Evolutionary conservation across 768 basidiomycete genomes (phyloP).

Genomic region (Kwoniella newhampshirensis): DNA sequence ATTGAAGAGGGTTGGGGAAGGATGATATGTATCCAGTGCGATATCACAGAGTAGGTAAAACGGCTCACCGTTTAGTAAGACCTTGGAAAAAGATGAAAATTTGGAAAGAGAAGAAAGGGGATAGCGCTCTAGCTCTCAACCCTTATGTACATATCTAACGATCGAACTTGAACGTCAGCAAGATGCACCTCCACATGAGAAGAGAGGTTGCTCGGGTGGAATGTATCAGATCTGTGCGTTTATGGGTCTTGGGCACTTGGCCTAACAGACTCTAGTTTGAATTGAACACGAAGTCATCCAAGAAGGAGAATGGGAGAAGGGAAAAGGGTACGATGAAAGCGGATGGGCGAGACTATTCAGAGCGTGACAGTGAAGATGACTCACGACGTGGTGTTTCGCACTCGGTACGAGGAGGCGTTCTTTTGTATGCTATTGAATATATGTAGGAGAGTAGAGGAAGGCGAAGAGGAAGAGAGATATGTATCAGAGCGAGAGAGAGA

Average conservation of each 20-base stretch:
- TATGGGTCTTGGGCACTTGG: constrained; percentile 50
- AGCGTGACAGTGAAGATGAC: neutral
- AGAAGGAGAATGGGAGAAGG: constrained; percentile 11
- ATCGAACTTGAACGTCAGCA: constrained; percentile 13
- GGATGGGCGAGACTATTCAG: neutral
- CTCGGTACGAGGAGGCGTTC: constrained; percentile 13
- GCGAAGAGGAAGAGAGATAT: constrained; percentile 4
- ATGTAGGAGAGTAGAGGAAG: neutral
- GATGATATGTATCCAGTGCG: neutral
- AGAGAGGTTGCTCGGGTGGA: neutral
- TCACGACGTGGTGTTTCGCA: constrained; percentile 6
- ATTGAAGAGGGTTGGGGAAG: constrained; percentile 19
- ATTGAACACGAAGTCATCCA: constrained; percentile 51
- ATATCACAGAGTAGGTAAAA: too few relatives aligned
- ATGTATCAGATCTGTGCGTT: constrained; percentile 48
- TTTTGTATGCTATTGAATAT: neutral
- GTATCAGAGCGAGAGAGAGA: constrained; percentile 2
- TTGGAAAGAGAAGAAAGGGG: constrained; percentile 9
- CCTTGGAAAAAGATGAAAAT: neutral
- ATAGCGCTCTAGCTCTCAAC: constrained; percentile 24
- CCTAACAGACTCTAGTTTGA: constrained; percentile 54
- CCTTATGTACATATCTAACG: constrained; percentile 4
- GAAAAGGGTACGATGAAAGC: neutral
- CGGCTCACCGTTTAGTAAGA: constrained; percentile 7
- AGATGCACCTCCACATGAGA: neutral